Percentiles rank a stretch among this genome's conserved stretches.
These are phyloP conservation scores for Fragosphaeria purpurea DNA, from an alignment of 2,329 filamentous ascomycete species.

Conservation along the genomic window DNA sequence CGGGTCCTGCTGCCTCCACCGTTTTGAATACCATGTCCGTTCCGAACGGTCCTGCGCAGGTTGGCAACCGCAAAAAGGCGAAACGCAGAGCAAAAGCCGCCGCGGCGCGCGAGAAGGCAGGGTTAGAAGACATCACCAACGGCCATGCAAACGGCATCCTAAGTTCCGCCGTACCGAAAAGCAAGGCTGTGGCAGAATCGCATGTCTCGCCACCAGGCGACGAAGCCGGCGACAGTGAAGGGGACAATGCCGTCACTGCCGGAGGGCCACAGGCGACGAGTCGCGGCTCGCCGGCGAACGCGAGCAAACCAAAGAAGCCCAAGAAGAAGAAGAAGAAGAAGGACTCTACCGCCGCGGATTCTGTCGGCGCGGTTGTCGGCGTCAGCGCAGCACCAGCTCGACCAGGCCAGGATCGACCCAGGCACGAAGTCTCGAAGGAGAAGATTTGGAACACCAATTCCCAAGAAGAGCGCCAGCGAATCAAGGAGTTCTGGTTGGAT, in stretches of 20 bases:
- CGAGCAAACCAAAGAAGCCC: slow-evolving; percentile 45
- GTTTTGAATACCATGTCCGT: not conserved
- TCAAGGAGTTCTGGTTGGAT: slow-evolving; percentile 96
- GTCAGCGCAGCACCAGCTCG: slow-evolving; percentile 3
- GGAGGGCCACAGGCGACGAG: slow-evolving; percentile 25
- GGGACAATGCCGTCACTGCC: slow-evolving; percentile 37
- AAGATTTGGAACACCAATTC: slow-evolving; percentile 98
- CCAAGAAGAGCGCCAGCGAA: slow-evolving; percentile 87
- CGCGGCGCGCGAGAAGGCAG: slow-evolving; percentile 48
- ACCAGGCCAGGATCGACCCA: slow-evolving; percentile 20
- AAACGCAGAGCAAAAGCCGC: slow-evolving; percentile 84
- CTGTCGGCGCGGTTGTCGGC: slow-evolving; percentile 16
- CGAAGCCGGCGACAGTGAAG: slow-evolving; percentile 46
- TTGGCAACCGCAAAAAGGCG: slow-evolving; percentile 87
- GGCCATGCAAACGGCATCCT: slow-evolving; percentile 30
- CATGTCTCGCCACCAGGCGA: slow-evolving; percentile 36
- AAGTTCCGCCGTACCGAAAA: slow-evolving; percentile 22
- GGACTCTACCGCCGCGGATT: not conserved
- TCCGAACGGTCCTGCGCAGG: slow-evolving; percentile 8
- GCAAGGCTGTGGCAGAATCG: slow-evolving; percentile 16
- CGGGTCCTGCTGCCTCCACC: not conserved
- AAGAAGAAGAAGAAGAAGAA: slow-evolving; percentile 61
- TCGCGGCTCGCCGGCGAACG: slow-evolving; percentile 17
- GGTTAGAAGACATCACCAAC: slow-evolving; percentile 33
- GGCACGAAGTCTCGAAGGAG: slow-evolving; percentile 47